Evolutionary conservation across 2,329 filamentous ascomycete genomes (phyloP), one percentile per base, ranked within the genome.

Genomic region (Dryadomyces quercivorus): DNA sequence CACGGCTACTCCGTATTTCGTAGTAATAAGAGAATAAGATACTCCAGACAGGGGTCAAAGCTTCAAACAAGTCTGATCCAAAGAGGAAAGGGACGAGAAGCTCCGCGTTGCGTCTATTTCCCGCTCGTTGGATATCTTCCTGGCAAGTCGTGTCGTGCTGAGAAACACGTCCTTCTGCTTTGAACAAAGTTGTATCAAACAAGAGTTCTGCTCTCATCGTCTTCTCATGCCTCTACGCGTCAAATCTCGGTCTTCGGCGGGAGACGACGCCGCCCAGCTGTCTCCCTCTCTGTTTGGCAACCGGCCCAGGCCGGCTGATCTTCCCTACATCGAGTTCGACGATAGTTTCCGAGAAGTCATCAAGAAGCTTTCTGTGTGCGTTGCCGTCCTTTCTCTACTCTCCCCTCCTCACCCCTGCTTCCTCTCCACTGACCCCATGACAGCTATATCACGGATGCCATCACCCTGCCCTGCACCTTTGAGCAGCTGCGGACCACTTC

Each of bases 401-500:
- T 40, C 36, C 36, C 10, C 4, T 16, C 15, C 31, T 31, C 13
- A 31, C 22, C n/a, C 21, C 21, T 13, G 9, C 48, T 49, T 21
- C n/a, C 31, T 50, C 21, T 36, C 3, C 1, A 31, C 48, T 20
- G n/a, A 15, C 34, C 34, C 36, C 10, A 31, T 40, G 10, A 18
- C 48, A 85, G 82, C 53, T 86, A 79, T 64, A 77, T 87, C 58
- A 72, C 76, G 56, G 77, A 82, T 56, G 78, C 78, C 21, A 75
- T 89, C 54, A 74, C 76, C 52, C 69, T 82, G 48, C 84, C 86
- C 16, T 79, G 80, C 63, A 84, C 80, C 15, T 89, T 88, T 68
- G 86, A 90, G 63, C 85, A 88, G 66, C 72, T 89, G 9, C 75
- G 84, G 50, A 85, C 82, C 6, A 85, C 81, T 1, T 74, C 80